Base-by-base conservation (phyloP, 1,284 basidiomycete genomes). In the Rhodotorula sp. region DNA sequence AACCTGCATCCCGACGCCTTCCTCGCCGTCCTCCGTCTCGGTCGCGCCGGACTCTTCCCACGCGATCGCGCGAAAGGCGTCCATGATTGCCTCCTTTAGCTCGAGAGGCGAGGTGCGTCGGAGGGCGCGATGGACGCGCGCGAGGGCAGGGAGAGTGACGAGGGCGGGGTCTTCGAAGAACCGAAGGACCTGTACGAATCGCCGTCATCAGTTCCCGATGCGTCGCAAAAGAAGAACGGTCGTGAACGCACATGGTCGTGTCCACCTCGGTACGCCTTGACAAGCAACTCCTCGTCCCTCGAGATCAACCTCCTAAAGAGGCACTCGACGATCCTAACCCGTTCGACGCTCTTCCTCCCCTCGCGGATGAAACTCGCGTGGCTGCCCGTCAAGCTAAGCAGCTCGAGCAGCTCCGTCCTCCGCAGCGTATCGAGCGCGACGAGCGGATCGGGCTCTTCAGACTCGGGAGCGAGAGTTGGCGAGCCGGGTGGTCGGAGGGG, bases 11-110 rank as follows among this genome's bases (percentile, higher is more conserved):
- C 74, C 74, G 47, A 73, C 61, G n/a, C 74, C 74, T 48, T 75
- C 74, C 34, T 68, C 67, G 5, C 74, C 74, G 5, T 67, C 66
- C 44, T 75, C 74, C 20, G 74, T 75, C 56, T 75, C 74, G 29
- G 66, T 70, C 66, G 71, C 71, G 53, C 71, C 71, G 13, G 64
- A 67, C 57, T 75, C 71, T 49, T 75, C 74, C 74, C 74, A 75
- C 27, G 62, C 59, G 62, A 75, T 73, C 56, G 74, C 71, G 29
- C 74, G 68, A 22, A 75, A 75, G 20, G 74, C 74, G 48, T 75
- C 74, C 71, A 69, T 73, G 51, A 75, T 72, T 2, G 71, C 71
- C 20, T 70, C 74, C 51, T 71, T 70, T 49, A 75, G 59, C 51
- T 56, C 59, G 19, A 66, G 29, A 7, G 68, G 66, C 11, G 61